Evolutionary conservation across 2,329 filamentous ascomycete species (phyloP).

Genomic region (Dactylellina sp.): DNA sequence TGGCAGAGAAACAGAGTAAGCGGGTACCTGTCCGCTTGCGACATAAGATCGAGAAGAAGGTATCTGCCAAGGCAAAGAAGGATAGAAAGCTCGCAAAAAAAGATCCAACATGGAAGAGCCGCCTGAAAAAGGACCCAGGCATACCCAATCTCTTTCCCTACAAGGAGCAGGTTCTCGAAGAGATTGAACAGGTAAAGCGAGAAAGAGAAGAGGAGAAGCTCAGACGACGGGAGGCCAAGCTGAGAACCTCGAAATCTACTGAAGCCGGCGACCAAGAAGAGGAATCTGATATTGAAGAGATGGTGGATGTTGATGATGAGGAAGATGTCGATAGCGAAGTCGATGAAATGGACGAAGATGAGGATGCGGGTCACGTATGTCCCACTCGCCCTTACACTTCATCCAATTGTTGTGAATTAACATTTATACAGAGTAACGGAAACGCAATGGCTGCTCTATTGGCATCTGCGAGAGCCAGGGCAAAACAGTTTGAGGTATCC

Average conservation of each 20-base stretch:
- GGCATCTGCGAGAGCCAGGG: conserved; percentile 82
- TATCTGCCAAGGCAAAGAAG: conserved; percentile 90
- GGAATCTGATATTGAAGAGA: conserved; percentile 66
- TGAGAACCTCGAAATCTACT: conserved; percentile 73
- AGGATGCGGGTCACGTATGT: conserved; percentile 50
- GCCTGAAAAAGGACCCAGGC: conserved; percentile 96
- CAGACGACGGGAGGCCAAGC: conserved; percentile 76
- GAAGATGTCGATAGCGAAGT: conserved; percentile 68
- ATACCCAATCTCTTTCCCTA: conserved; percentile 98
- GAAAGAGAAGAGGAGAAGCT: conserved; percentile 83
- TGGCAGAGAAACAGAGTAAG: conserved; percentile 90
- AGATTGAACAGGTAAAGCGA: conserved; percentile 89
- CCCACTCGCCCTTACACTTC: not conserved
- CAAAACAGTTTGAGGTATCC: conserved; percentile 78
- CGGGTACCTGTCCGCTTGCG: conserved; percentile 87
- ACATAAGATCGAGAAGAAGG: conserved; percentile 95
- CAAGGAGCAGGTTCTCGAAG: conserved; percentile 92
- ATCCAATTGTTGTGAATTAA: conserved; percentile 2
- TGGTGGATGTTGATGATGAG: conserved; percentile 67
- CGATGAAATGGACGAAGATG: conserved; percentile 67
- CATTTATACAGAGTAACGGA: conserved; percentile 44
- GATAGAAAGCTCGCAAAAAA: conserved; percentile 88
- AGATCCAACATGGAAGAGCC: conserved; percentile 96
- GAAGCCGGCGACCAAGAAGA: conserved; percentile 67
- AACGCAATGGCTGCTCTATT: conserved; percentile 87